Conservation (phyloP, 1,284 basidiomycete genomes). For the Prillingera fragicola region DNA sequence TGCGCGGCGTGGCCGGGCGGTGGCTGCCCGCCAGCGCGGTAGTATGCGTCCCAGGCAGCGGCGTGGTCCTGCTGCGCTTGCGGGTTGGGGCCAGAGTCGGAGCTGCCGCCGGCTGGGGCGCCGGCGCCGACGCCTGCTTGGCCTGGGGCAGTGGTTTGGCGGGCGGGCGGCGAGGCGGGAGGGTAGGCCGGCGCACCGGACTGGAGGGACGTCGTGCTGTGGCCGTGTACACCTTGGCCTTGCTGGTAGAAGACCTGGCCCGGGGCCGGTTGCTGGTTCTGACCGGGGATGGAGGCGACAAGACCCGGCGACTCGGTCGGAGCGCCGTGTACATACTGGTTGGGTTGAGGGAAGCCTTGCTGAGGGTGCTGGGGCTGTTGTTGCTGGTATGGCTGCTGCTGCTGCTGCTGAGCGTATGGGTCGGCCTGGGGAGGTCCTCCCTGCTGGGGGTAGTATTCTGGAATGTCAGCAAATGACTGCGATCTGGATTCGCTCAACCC, state of each 20-base stretch:
- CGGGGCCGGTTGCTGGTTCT: constrained; percentile 12
- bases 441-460: constrained; percentile 21
- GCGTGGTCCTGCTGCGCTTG: too few relatives aligned
- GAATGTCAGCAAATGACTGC: constrained; percentile 1
- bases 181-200: constrained; percentile 24
- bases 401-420: constrained; percentile 16
- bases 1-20: constrained; percentile 11
- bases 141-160: constrained; percentile 32
- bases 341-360: background rate
- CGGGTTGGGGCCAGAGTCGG: too few relatives aligned
- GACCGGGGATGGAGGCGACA: constrained; percentile 3
- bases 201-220: constrained; percentile 7
- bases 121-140: constrained; percentile 34
- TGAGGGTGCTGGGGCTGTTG: constrained; percentile 6
- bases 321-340: constrained; percentile 22
- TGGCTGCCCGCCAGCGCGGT: constrained; percentile 30
- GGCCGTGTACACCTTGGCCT: constrained; percentile 1
- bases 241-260: constrained; percentile 15
- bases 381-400: constrained; percentile 13
- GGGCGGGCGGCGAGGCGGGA: constrained; percentile 17
- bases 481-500: constrained; percentile 9
- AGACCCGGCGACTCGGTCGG: constrained; percentile 16
- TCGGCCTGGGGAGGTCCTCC: background rate
- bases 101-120: constrained; percentile 24
- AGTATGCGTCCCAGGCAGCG: constrained; percentile 47